Evolutionary conservation across 345 rosid genomes (phyloP).

Genomic region (Ceriops decandra): DNA sequence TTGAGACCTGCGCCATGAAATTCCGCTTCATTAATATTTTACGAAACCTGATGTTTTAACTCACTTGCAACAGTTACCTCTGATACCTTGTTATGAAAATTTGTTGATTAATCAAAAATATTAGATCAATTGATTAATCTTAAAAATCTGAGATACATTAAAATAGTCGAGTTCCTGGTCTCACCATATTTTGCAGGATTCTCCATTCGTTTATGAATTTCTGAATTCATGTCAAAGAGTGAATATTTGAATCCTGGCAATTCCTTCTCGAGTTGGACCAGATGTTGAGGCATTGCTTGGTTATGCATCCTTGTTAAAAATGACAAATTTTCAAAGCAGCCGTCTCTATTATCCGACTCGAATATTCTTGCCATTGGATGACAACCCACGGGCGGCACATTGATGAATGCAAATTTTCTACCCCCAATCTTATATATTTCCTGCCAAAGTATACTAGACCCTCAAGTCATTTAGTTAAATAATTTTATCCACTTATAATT

Average conservation of each 20-base stretch:
- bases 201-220: neutral
- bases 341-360: neutral
- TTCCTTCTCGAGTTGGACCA: neutral
- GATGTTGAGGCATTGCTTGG: neutral
- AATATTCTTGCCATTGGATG: neutral
- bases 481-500: too few relatives aligned
- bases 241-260: neutral
- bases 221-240: neutral
- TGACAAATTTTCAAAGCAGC: neutral
- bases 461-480: too few relatives aligned
- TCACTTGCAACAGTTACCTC: neutral
- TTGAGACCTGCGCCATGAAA: neutral
- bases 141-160: neutral
- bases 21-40: neutral
- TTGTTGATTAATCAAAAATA: too few relatives aligned
- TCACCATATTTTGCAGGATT: neutral
- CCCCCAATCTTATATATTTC: neutral
- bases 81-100: too few relatives aligned
- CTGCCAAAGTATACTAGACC: neutral
- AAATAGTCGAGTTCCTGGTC: neutral
- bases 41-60: neutral
- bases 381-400: neutral
- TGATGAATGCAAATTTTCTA: slow-evolving; percentile 2
- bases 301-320: neutral
- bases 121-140: too few relatives aligned